Conservation (phyloP, 2,329 filamentous ascomycete genomes). For the Didymella segeticola region DNA sequence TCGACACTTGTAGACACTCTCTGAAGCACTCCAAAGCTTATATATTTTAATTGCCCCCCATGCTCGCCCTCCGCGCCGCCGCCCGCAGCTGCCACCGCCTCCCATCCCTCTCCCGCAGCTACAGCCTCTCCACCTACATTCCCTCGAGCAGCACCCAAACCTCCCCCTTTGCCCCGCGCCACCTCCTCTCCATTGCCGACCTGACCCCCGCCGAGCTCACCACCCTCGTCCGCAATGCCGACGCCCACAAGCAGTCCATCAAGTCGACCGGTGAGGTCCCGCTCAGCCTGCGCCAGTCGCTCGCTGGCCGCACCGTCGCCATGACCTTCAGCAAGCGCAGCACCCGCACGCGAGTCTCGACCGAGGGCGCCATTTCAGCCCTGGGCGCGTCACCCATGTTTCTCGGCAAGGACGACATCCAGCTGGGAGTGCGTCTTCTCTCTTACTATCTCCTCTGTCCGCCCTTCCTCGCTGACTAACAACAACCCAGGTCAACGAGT, state of each 20-base stretch:
- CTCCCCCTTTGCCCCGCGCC: constrained; percentile 72
- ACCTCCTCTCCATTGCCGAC: constrained; percentile 91
- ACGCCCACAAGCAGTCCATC: constrained; percentile 75
- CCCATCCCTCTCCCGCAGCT: constrained; percentile 41
- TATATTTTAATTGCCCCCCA: constrained; percentile 30
- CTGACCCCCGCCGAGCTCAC: constrained; percentile 80
- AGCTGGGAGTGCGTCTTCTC: constrained; percentile 73
- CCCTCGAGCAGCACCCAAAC: constrained; percentile 51
- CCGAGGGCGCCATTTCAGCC: constrained; percentile 85
- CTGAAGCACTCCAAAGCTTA: background rate
- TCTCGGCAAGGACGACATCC: constrained; percentile 92
- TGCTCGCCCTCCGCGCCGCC: constrained; percentile 44
- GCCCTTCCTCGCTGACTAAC: constrained; percentile 7
- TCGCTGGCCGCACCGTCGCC: constrained; percentile 82
- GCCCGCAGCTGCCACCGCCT: constrained; percentile 38
- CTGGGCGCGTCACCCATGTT: constrained; percentile 97
- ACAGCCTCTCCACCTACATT: constrained; percentile 32
- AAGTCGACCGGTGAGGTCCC: constrained; percentile 70
- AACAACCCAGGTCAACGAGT: constrained; percentile 77
- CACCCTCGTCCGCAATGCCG: constrained; percentile 82
- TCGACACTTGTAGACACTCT: background rate
- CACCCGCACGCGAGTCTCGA: constrained; percentile 91
- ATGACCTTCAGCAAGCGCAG: constrained; percentile 98
- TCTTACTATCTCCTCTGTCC: background rate
- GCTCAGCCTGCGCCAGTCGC: constrained; percentile 63